Evolutionary conservation across 257 asterid species (phyloP), one percentile per base, ranked within the genome.

Genomic region (Nicotiana noctiflora): DNA sequence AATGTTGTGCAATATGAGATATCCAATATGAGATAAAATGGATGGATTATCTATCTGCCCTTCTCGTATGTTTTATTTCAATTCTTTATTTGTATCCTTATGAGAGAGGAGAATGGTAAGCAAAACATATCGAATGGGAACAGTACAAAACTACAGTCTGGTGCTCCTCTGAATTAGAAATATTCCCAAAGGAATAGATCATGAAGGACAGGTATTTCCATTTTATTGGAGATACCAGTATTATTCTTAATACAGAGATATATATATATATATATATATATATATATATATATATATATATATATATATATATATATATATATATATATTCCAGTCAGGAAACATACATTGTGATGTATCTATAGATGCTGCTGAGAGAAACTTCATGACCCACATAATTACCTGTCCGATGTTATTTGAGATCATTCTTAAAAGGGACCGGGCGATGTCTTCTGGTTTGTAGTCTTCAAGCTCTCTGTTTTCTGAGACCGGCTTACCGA

Each of bases 351-450:
- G 21, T 63, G 44, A 63, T 63, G 44, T 63, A 51, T 27, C 34
- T 6, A 70, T 57, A 23, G 61, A 49, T 49, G 51, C 25, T 2
- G 61, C 79, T 49, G 61, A 74, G 23, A 74, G 61, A 74, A 74
- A 49, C 44, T 25, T 74, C 79, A 49, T 74, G 23, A 49, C 52
- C 53, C 19, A 14, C 25, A 49, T 62, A 63, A 44, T 63, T 31
- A 93, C 98, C 94, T 94, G 98, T 83, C 96, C 98, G 62, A 91
- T 90, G 79, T 94, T 93, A 84, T 94, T 94, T 81, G 98, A 94
- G 76, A 94, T 94, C 98, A 94, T 90, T 88, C 98, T 87, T 86
- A 94, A 81, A 79, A 94, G 93, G 80, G 98, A 91, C 83, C 98
- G 89, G 75, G 98, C 92, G 32, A 93, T 82, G 85, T 94, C 98